Conservation (phyloP, 768 basidiomycete species). For the Strobilomyces dryophilus region DNA sequence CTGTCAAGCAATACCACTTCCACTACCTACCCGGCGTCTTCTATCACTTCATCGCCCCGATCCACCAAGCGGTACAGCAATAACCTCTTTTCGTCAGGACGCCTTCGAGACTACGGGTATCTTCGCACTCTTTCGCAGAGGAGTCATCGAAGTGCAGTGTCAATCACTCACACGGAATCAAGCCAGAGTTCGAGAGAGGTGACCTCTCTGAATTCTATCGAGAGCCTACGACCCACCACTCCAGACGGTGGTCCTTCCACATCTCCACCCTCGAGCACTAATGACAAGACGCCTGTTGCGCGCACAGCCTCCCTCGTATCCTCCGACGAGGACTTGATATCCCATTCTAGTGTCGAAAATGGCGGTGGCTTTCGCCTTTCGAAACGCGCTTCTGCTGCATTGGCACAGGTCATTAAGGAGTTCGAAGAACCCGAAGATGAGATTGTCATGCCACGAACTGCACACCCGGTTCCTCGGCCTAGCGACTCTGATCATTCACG, state of each 20-base stretch:
- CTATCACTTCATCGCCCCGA: slow-evolving; percentile 37
- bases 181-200: slow-evolving; percentile 44
- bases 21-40: slow-evolving; percentile 37
- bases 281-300: slow-evolving; percentile 35
- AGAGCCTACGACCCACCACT: slow-evolving; percentile 49
- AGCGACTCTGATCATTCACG: slow-evolving; percentile 26
- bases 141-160: slow-evolving; percentile 35
- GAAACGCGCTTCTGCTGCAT: slow-evolving; percentile 63
- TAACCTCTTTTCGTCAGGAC: slow-evolving; percentile 81
- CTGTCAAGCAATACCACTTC: slow-evolving; percentile 37
- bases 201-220: slow-evolving; percentile 39
- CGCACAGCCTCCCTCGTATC: slow-evolving; percentile 41
- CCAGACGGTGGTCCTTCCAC: slow-evolving; percentile 47
- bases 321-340: slow-evolving; percentile 28
- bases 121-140: slow-evolving; percentile 51
- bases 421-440: slow-evolving; percentile 76
- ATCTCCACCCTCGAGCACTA: slow-evolving; percentile 43
- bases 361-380: slow-evolving; percentile 30
- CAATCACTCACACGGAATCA: slow-evolving; percentile 46
- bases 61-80: slow-evolving; percentile 77
- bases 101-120: slow-evolving; percentile 71
- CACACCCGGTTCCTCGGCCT: slow-evolving; percentile 41
- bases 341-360: slow-evolving; percentile 15
- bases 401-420: slow-evolving; percentile 74
- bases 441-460: slow-evolving; percentile 68